These are phyloP conservation scores for Penicillium riverlandense DNA, from an alignment of 495 filamentous ascomycete genomes.

Conservation along the genomic window DNA sequence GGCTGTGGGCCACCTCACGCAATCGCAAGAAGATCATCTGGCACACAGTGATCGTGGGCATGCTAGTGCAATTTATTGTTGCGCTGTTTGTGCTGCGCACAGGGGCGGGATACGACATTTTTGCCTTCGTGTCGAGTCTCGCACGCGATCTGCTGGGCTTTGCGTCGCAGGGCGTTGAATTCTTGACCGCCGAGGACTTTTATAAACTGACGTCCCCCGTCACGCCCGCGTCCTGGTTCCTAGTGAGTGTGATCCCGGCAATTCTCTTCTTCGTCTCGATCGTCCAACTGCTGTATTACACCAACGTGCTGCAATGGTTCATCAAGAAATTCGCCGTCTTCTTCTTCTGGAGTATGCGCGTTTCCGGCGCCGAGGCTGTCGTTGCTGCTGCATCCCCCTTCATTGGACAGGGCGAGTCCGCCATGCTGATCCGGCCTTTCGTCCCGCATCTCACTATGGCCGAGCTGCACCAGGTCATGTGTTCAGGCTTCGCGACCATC, in stretches of 20 bases:
- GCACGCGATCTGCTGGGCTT: constrained; percentile 66
- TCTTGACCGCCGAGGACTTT: constrained; percentile 54
- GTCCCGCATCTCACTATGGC: constrained; percentile 73
- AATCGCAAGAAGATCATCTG: constrained; percentile 51
- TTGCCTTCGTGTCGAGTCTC: constrained; percentile 71
- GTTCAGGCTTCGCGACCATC: constrained; percentile 62
- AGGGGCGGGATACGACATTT: constrained; percentile 72
- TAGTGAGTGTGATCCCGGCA: constrained; percentile 65
- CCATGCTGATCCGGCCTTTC: constrained; percentile 85
- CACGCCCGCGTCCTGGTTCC: constrained; percentile 50
- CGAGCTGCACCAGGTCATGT: constrained; percentile 89
- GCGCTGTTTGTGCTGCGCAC: constrained; percentile 82
- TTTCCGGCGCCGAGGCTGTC: constrained; percentile 90
- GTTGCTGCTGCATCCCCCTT: constrained; percentile 92
- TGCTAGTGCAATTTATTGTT: constrained; percentile 81
- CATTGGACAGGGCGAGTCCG: constrained; percentile 89
- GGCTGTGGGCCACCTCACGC: constrained; percentile 62
- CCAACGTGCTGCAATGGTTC: constrained; percentile 77
- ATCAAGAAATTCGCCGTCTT: constrained; percentile 77
- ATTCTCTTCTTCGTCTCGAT: constrained; percentile 92
- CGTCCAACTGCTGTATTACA: constrained; percentile 75
- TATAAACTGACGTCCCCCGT: constrained; percentile 4
- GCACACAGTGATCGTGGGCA: constrained; percentile 83
- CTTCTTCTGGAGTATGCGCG: constrained; percentile 83
- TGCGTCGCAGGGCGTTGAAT: constrained; percentile 58